phyloP scores from a whole-genome alignment of 1,284 basidiomycete species.

The Cryptococcus maquisensis region DNA sequence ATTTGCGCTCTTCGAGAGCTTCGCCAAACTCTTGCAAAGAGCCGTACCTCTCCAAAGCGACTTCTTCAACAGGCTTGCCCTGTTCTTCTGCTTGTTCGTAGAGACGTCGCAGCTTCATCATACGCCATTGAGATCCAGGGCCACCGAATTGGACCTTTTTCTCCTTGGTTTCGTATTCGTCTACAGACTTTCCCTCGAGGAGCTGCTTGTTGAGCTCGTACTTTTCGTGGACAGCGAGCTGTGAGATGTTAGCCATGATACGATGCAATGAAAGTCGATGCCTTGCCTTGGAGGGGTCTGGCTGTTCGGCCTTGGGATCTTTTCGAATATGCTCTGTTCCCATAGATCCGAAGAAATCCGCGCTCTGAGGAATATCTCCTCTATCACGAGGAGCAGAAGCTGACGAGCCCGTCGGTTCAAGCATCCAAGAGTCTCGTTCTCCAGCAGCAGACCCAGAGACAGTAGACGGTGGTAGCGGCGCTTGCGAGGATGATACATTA shows the following conservation, averaged over 20 bases:
- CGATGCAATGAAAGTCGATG: background rate
- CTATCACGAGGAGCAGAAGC: slow-evolving; percentile 4
- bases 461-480: slow-evolving; percentile 50
- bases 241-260: background rate
- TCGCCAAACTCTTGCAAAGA: slow-evolving; percentile 80
- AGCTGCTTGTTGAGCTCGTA: slow-evolving; percentile 76
- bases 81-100: slow-evolving; percentile 89
- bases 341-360: slow-evolving; percentile 78
- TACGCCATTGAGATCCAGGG: slow-evolving; percentile 91
- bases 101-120: slow-evolving; percentile 88
- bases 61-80: slow-evolving; percentile 63
- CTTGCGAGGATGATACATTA: slow-evolving; percentile 48
- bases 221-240: slow-evolving; percentile 54
- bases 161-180: slow-evolving; percentile 58
- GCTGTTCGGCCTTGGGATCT: slow-evolving; percentile 57
- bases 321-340: slow-evolving; percentile 71
- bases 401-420: slow-evolving; percentile 48
- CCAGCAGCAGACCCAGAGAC: slow-evolving; percentile 54
- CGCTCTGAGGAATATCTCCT: slow-evolving; percentile 22
- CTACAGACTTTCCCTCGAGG: slow-evolving; percentile 57
- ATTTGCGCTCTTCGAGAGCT: slow-evolving; percentile 74
- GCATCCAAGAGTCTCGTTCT: slow-evolving; percentile 86
- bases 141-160: slow-evolving; percentile 67
- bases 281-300: slow-evolving; percentile 65
- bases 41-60: slow-evolving; percentile 84